These are phyloP conservation scores for Aspergillus cavernicola DNA, from an alignment of 495 filamentous ascomycete genomes.

Conservation along the genomic window DNA sequence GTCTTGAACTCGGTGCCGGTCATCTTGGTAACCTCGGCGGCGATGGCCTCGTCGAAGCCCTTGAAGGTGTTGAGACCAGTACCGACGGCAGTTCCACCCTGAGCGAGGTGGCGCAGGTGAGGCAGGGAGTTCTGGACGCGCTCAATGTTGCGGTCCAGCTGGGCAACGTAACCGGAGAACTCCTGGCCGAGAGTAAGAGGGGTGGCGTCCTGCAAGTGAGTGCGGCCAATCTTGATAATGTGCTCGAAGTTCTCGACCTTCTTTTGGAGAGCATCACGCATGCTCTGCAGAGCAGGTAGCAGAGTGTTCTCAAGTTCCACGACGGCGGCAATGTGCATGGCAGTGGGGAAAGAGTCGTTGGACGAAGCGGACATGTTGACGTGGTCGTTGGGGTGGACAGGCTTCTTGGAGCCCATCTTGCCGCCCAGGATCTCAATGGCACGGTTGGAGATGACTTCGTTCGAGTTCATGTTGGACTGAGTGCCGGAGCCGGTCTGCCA, in stretches of 20 bases:
- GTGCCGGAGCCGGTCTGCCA: slow-evolving; percentile 99
- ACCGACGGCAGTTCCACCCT: slow-evolving; percentile 96
- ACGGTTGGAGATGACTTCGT: slow-evolving; percentile 99
- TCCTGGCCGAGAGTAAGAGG: slow-evolving; percentile 95
- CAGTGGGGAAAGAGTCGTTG: slow-evolving; percentile 98
- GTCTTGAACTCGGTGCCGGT: slow-evolving; percentile 92
- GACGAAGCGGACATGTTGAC: slow-evolving; percentile 99
- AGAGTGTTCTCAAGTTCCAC: slow-evolving; percentile 86
- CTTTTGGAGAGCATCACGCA: slow-evolving; percentile 76
- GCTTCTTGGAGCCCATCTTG: slow-evolving; percentile 91
- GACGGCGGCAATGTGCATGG: slow-evolving; percentile 98
- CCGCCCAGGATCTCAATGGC: slow-evolving; percentile 97
- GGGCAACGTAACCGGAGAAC: slow-evolving; percentile 95
- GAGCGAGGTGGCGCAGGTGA: slow-evolving; percentile 80
- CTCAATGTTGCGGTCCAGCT: slow-evolving; percentile 85
- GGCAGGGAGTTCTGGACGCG: slow-evolving; percentile 80
- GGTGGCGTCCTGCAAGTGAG: slow-evolving; percentile 96
- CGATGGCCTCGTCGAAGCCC: slow-evolving; percentile 91
- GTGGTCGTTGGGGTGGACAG: slow-evolving; percentile 98
- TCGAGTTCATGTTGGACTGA: slow-evolving; percentile 99
- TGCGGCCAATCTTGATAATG: slow-evolving; percentile 99
- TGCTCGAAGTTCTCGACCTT: slow-evolving; percentile 87
- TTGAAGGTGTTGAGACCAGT: slow-evolving; percentile 97
- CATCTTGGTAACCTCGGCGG: slow-evolving; percentile 83
- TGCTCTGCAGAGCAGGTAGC: slow-evolving; percentile 73